Evolutionary conservation across 305 asterid genomes (phyloP).

Genomic region (Plantago lanceolata): DNA sequence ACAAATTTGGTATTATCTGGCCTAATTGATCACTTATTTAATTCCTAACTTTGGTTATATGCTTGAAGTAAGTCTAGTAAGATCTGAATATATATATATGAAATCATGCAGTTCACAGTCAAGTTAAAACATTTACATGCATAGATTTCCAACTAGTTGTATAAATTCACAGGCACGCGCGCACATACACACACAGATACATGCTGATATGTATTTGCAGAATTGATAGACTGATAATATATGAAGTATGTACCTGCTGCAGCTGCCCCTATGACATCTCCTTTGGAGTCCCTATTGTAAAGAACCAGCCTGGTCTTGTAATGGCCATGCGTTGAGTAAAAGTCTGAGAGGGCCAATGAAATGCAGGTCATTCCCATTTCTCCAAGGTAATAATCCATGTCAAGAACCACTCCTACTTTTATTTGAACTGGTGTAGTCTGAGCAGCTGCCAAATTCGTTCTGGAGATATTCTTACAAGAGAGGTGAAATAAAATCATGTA

Average conservation of each 20-base stretch:
- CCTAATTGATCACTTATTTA: too few species aligned
- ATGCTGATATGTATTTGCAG: neutral
- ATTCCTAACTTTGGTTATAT: too few species aligned
- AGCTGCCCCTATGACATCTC: conserved; percentile 44
- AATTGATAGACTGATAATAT: neutral
- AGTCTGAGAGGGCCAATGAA: conserved; percentile 50
- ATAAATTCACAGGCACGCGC: neutral
- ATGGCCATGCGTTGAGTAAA: conserved; percentile 29
- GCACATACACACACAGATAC: neutral
- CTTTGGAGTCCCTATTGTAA: conserved; percentile 34
- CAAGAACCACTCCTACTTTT: conserved; percentile 47
- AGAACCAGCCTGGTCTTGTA: conserved; percentile 45
- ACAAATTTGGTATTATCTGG: too few species aligned
- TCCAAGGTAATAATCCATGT: conserved; percentile 35
- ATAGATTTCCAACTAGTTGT: neutral
- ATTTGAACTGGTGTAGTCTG: conserved; percentile 25
- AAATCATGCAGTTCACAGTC: neutral
- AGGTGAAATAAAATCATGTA: neutral
- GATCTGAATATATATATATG: neutral
- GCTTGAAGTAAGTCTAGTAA: too few species aligned
- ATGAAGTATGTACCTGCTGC: conserved; percentile 54
- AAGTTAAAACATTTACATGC: neutral
- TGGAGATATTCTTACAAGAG: neutral
- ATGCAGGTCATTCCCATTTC: conserved; percentile 41
- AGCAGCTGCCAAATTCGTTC: conserved; percentile 16